Evolutionary conservation across 1,284 basidiomycete genomes (phyloP), one percentile per base, ranked within the genome.

Genomic region (Meripilus lineatus): DNA sequence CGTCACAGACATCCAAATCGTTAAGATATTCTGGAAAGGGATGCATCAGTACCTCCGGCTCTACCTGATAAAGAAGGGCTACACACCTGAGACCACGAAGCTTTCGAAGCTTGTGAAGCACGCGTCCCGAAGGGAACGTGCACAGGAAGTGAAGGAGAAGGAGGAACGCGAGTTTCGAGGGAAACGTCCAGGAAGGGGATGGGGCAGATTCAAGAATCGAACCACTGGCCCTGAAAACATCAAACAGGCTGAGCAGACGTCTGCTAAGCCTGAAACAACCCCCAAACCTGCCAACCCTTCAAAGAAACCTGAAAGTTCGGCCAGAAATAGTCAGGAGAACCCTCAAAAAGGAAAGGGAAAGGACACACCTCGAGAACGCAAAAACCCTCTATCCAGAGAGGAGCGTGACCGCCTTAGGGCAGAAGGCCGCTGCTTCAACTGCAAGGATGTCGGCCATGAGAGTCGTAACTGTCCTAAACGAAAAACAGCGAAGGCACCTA

Each of bases 1-100:
- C 26, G 48, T 56, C 0, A 45, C 42, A 0, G 42, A 56, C 20
- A 32, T 45, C 6, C 47, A 51, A 38, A 18, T 55, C 1, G 42
- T 50, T 1, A 47, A 51, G 22, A 48, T 51, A 4, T 53, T 55
- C 46, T 55, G 51, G 51, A 25, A 36, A 13, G 53, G 51, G 3
- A 5, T 55, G 30, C 40, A 49, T 8, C 32, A 26, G 7, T 38
- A 51, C 22, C 30, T 55, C 1, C 32, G 47, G 3, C 20, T 48
- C 42, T 15, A 41, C 47, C 37, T 49, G 37, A 32, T 49, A 41
- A 40, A 45, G 18, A 32, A 34, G 24, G 44, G 40, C 8, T 14
- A 36, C 13, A 33, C 7, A 7, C 6, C 26, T n/a, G 40, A n/a
- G n/a, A n/a, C n/a, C n/a, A n/a, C n/a, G n/a, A n/a, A n/a, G n/a